phyloP scores from a whole-genome alignment of 345 rosid species.

The Brassica nigra region DNA sequence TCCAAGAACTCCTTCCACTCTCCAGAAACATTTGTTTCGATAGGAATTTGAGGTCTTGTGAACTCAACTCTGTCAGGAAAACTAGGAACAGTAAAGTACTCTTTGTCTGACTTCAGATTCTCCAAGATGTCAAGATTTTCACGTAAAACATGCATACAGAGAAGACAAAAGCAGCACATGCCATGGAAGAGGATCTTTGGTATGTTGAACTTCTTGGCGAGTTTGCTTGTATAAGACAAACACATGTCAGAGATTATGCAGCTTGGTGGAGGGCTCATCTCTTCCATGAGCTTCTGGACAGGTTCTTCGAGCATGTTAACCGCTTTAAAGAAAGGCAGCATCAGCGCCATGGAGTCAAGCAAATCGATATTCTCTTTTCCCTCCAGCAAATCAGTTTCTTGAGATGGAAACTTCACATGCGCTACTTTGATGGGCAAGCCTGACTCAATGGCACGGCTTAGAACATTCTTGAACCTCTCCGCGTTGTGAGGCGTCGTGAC shows the following conservation, averaged over 20 bases:
- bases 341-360: conserved; percentile 18
- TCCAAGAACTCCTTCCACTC: conserved; percentile 28
- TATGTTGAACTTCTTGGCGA: conserved; percentile 38
- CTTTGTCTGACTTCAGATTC: conserved; percentile 2
- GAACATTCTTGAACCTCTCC: conserved; percentile 19
- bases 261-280: conserved; percentile 44
- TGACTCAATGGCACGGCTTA: conserved; percentile 23
- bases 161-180: conserved; percentile 36
- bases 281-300: conserved; percentile 29
- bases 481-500: conserved; percentile 49
- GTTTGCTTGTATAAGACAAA: conserved; percentile 31
- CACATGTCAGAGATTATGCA: conserved; percentile 49
- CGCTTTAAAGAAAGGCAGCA: conserved; percentile 25
- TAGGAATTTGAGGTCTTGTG: conserved; percentile 21
- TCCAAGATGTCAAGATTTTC: conserved; percentile 20
- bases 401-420: conserved; percentile 33
- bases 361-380: conserved; percentile 43
- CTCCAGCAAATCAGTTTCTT: conserved; percentile 40
- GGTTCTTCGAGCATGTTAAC: conserved; percentile 36
- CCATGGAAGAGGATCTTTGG: conserved; percentile 62
- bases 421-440: conserved; percentile 34
- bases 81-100: conserved; percentile 32
- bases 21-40: neutral
- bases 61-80: conserved; percentile 46
- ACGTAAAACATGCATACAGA: conserved; percentile 22